Conservation (phyloP, 352 stramenopile genomes). For the Chrysophaeum taylorii region DNA sequence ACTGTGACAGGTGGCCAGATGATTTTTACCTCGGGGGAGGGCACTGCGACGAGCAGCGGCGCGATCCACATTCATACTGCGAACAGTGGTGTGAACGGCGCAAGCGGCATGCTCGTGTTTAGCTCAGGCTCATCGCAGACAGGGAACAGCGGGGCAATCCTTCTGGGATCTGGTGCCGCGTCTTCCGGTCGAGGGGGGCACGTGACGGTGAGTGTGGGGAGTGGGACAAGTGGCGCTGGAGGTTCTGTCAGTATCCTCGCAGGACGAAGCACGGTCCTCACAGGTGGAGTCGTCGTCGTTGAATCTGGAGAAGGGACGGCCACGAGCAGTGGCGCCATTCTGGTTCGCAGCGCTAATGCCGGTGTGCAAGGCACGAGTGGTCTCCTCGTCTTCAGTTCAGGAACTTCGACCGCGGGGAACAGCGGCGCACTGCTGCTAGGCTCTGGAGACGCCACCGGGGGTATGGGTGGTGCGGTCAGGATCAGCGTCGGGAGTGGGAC, state of each 20-base stretch:
- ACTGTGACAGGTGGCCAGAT: slow-evolving; percentile 3
- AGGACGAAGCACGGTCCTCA: slow-evolving; percentile 9
- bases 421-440: slow-evolving; percentile 30
- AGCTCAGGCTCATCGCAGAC: slow-evolving; percentile 18
- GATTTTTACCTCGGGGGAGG: neutral
- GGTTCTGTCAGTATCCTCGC: slow-evolving; percentile 16
- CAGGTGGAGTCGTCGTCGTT: slow-evolving; percentile 9
- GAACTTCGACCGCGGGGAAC: slow-evolving; percentile 36
- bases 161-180: slow-evolving; percentile 6
- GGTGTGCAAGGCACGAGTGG: slow-evolving; percentile 38
- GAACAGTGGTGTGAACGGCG: slow-evolving; percentile 20
- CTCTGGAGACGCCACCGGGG: slow-evolving; percentile 31
- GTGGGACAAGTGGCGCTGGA: slow-evolving; percentile 9
- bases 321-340: neutral
- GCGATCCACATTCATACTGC: slow-evolving; percentile 26
- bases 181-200: slow-evolving; percentile 20
- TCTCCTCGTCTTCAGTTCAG: slow-evolving; percentile 36
- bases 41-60: slow-evolving; percentile 13
- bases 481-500: slow-evolving; percentile 30
- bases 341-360: slow-evolving; percentile 38
- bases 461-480: slow-evolving; percentile 36
- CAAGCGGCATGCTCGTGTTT: slow-evolving; percentile 27
- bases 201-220: slow-evolving; percentile 26
- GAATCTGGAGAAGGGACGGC: slow-evolving; percentile 8
- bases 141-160: slow-evolving; percentile 9